A percentile compares a stretch with the other conserved stretches of the same genome.
Conservation (phyloP, 129 eudicot genomes). For the Pulicaria dysenterica region DNA sequence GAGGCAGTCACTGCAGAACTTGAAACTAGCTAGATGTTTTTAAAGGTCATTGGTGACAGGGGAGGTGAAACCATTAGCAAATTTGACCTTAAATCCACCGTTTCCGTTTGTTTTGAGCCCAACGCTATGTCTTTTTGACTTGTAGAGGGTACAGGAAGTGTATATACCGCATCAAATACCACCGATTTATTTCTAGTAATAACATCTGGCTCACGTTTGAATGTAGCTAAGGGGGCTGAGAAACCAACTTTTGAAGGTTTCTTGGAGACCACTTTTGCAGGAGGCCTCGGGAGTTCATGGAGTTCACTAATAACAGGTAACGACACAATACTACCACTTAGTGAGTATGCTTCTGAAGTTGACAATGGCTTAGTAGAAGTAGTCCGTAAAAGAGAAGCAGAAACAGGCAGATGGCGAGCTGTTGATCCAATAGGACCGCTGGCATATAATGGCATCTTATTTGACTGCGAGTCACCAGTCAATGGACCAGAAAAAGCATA, state of each 20-base stretch:
- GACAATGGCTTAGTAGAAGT: slow-evolving; percentile 54
- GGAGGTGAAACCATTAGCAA: slow-evolving; percentile 52
- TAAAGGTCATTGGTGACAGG: slow-evolving; percentile 45
- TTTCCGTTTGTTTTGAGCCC: slow-evolving; percentile 40
- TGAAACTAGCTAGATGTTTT: slow-evolving; percentile 27
- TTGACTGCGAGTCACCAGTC: slow-evolving; percentile 53
- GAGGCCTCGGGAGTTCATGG: slow-evolving; percentile 95
- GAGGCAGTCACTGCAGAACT: slow-evolving; percentile 22
- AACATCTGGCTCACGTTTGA: slow-evolving; percentile 42
- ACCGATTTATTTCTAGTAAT: slow-evolving; percentile 23
- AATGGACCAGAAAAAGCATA: slow-evolving; percentile 82
- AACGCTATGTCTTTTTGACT: slow-evolving; percentile 41
- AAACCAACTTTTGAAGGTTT: slow-evolving; percentile 44
- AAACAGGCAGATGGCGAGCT: slow-evolving; percentile 39
- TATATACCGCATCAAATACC: slow-evolving; percentile 31
- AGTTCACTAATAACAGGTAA: slow-evolving; percentile 81
- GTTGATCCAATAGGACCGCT: slow-evolving; percentile 61
- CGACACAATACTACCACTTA: slow-evolving; percentile 44
- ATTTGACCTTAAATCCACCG: slow-evolving; percentile 28
- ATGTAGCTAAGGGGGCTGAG: slow-evolving; percentile 61
- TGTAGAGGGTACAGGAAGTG: slow-evolving; percentile 56
- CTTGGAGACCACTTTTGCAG: slow-evolving; percentile 39
- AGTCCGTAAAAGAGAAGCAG: slow-evolving; percentile 60
- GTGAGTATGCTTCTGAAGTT: slow-evolving; percentile 39
- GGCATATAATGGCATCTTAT: slow-evolving; percentile 45